Conservation (phyloP, 1,284 basidiomycete genomes). For the Irpex rosettiformis region DNA sequence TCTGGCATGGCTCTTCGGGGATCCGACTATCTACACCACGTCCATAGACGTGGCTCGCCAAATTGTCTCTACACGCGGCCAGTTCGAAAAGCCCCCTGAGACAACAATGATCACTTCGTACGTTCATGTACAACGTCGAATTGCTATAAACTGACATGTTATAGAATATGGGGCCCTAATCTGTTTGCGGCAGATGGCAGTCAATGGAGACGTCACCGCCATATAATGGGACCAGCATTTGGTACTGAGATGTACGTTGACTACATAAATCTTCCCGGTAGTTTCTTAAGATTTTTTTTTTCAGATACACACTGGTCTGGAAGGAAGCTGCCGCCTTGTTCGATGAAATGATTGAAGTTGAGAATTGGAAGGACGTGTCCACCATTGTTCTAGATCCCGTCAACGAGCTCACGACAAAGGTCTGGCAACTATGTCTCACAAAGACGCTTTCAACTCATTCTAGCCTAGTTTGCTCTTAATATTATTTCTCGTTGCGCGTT, state of each 20-base stretch:
- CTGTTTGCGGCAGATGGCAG: slow-evolving; percentile 6
- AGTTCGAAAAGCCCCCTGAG: slow-evolving; percentile 7
- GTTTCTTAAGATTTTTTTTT: neutral
- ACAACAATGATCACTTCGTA: slow-evolving; percentile 1
- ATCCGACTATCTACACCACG: slow-evolving; percentile 7
- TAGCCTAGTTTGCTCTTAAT: slow-evolving; percentile 3
- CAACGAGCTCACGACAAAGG: slow-evolving; percentile 9
- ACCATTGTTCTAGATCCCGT: neutral
- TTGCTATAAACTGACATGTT: neutral
- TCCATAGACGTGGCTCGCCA: slow-evolving; percentile 6
- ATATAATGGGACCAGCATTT: slow-evolving; percentile 7
- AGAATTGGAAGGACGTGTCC: slow-evolving; percentile 7
- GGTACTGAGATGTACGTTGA: slow-evolving; percentile 5
- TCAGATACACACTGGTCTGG: slow-evolving; percentile 3
- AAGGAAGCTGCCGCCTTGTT: slow-evolving; percentile 9
- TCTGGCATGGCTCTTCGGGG: slow-evolving; percentile 4
- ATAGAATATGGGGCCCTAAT: slow-evolving; percentile 7
- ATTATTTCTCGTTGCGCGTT: slow-evolving; percentile 10
- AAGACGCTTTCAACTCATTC: neutral
- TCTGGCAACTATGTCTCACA: neutral
- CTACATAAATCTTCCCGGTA: neutral
- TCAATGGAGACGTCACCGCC: slow-evolving; percentile 11
- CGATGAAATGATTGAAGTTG: slow-evolving; percentile 10
- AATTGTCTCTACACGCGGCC: slow-evolving; percentile 1
- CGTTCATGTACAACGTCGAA: neutral